Percentiles rank a stretch among this genome's conserved stretches.
These are phyloP conservation scores for Boechera retrofracta DNA, from an alignment of 345 rosid species.

Conservation along the genomic window DNA sequence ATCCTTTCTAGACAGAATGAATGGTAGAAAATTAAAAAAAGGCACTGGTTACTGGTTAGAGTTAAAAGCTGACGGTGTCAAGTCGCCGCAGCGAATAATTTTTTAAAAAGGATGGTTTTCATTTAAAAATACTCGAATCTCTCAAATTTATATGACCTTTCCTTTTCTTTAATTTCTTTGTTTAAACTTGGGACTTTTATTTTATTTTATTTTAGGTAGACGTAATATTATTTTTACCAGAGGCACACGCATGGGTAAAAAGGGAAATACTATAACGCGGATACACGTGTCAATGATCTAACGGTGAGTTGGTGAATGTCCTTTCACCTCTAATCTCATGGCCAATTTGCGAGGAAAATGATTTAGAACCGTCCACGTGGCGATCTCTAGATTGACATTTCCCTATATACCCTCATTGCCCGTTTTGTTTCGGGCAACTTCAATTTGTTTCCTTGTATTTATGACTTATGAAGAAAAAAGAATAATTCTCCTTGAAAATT, in stretches of 20 bases:
- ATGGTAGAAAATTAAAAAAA: not conserved
- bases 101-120: constrained; percentile 30
- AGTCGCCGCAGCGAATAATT: constrained; percentile 35
- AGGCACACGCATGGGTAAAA: constrained; percentile 38
- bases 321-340: not conserved
- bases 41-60: constrained; percentile 11
- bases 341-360: constrained; percentile 1
- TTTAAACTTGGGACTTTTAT: not conserved
- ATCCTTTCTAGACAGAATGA: not conserved
- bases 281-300: constrained; percentile 30
- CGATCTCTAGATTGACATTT: not conserved
- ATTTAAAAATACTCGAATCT: constrained; percentile 35
- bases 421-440: constrained; percentile 39
- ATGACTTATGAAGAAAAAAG: not conserved
- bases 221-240: constrained; percentile 19
- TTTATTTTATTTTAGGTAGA: not conserved
- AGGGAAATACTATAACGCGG: not conserved
- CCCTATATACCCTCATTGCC: constrained; percentile 37
- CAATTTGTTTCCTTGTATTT: not conserved
- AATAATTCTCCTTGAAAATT: not conserved
- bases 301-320: constrained; percentile 18
- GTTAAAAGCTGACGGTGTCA: constrained; percentile 37
- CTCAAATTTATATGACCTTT: constrained; percentile 8
- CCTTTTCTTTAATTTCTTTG: not conserved
- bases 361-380: constrained; percentile 31